Conservation (phyloP, 805 yeast species). For the Metschnikowia santaceciliae region DNA sequence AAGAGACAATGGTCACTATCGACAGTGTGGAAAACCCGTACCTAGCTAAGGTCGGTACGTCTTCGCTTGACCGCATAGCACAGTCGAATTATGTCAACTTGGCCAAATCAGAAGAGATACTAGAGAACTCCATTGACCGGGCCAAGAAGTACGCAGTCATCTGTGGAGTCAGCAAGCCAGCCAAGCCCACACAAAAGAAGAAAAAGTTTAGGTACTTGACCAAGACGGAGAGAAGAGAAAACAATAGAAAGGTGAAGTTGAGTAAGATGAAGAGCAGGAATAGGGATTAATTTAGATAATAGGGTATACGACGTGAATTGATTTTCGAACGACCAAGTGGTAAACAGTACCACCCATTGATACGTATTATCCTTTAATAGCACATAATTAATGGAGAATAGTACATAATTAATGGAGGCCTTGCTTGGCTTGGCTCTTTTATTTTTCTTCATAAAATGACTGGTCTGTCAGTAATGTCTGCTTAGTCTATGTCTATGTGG, state of each 20-base stretch:
- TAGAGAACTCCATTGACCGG: conserved; percentile 68
- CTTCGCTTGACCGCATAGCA: conserved; percentile 43
- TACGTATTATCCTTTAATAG: no score
- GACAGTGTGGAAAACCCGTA: conserved; percentile 53
- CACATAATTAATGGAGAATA: no score
- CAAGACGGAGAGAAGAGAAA: conserved; percentile 66
- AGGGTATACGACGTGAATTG: background rate
- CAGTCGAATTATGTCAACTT: conserved; percentile 70
- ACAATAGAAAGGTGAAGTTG: conserved; percentile 32
- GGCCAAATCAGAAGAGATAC: conserved; percentile 59
- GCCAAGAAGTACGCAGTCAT: conserved; percentile 82
- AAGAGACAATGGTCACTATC: conserved; percentile 49
- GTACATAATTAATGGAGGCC: no score
- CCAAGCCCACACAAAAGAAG: conserved; percentile 48
- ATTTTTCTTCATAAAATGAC: no score
- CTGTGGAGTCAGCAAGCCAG: conserved; percentile 46
- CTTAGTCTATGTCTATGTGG: background rate
- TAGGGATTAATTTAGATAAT: conserved; percentile 9
- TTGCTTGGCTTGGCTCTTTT: no score
- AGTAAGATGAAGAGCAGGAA: conserved; percentile 22
- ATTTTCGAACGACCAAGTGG: background rate
- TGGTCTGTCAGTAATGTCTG: background rate
- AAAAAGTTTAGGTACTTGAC: conserved; percentile 87
- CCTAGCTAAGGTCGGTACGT: conserved; percentile 27
- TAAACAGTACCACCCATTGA: background rate